Evolutionary conservation across 805 yeast genomes (phyloP), one percentile per base, ranked within the genome.

Genomic region (Candida multigemmis): DNA sequence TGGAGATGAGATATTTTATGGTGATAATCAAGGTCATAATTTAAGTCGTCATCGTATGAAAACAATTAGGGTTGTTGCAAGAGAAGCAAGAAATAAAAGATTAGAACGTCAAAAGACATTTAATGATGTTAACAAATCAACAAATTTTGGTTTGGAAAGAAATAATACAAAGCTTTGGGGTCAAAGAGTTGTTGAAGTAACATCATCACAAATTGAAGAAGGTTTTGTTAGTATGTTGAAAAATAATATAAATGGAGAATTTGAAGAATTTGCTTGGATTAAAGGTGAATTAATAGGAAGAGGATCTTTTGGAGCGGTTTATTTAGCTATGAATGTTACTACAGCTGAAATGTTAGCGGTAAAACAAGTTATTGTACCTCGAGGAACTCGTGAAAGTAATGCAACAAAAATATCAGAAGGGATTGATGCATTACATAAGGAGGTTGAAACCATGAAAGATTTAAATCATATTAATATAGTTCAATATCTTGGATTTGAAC

Each of bases 341-440:
- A 85, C 95, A 0, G 97, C 97, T 29, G 99, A 91, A 44, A 86
- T 91, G 94, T 80, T 91, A 60, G 99, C 99, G 0, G 98, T 91
- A 2, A 91, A 91, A 47, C 98, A 91, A 53, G 96, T 89, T 2
- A 77, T 70, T 22, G 77, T 79, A 8, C 77, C 83, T 1, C n/a
- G n/a, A n/a, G 34, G 42, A 7, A 41, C 41, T 10, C 36, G 33
- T 12, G 36, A 35, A 5, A 31, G 34, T n/a, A 25, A 24, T 9
- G 30, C 32, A n/a, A 59, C 64, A 14, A 66, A 69, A 26, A 56
- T 65, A 3, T 51, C 58, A 15, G 86, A 74, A 31, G 82, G 79
- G 2, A 68, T 85, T 23, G 91, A 79, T 28, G 94, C 96, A 0
- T 60, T 91, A 25, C 77, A 76, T 40, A 78, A 87, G 2, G 99